Conservation (phyloP, 208 protist genomes). For the Leishmania arabica region DNA sequence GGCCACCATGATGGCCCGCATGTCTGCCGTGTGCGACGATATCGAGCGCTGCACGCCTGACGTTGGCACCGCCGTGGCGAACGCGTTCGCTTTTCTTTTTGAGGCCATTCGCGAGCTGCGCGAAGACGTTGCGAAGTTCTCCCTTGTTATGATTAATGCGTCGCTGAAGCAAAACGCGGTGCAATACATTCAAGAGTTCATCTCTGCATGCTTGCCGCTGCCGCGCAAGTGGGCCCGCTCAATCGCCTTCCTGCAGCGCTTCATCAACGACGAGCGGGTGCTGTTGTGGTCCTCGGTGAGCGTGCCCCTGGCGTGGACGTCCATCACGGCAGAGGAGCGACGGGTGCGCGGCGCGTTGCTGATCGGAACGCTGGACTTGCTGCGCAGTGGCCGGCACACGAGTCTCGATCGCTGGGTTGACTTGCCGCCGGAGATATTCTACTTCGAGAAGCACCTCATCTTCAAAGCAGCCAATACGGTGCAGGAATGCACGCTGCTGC, state of each 20-base stretch:
- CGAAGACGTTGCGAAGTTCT: conserved; percentile 70
- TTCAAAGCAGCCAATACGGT: conserved; percentile 83
- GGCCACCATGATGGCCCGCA: conserved; percentile 37
- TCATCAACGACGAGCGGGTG: conserved; percentile 46
- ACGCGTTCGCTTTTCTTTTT: conserved; percentile 72
- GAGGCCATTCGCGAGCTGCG: conserved; percentile 58
- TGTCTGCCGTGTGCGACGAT: conserved; percentile 38
- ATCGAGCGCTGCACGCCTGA: conserved; percentile 54
- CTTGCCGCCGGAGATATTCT: conserved; percentile 73
- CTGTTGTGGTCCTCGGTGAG: conserved; percentile 37
- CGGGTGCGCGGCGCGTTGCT: conserved; percentile 63
- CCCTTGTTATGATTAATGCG: conserved; percentile 54
- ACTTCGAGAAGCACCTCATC: conserved; percentile 79
- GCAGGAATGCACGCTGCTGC: conserved; percentile 70
- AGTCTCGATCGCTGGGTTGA: conserved; percentile 66
- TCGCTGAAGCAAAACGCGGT: conserved; percentile 68
- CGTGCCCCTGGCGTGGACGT: conserved; percentile 36
- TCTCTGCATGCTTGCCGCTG: conserved; percentile 53
- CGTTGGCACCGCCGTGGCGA: conserved; percentile 64
- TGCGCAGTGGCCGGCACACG: conserved; percentile 55
- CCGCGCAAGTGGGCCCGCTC: conserved; percentile 61
- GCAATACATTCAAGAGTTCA: conserved; percentile 74
- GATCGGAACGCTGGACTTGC: conserved; percentile 56
- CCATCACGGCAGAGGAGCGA: conserved; percentile 45
- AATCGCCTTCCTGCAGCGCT: conserved; percentile 55